phyloP scores from a whole-genome alignment of 768 basidiomycete species.

The Podaxis sp. region DNA sequence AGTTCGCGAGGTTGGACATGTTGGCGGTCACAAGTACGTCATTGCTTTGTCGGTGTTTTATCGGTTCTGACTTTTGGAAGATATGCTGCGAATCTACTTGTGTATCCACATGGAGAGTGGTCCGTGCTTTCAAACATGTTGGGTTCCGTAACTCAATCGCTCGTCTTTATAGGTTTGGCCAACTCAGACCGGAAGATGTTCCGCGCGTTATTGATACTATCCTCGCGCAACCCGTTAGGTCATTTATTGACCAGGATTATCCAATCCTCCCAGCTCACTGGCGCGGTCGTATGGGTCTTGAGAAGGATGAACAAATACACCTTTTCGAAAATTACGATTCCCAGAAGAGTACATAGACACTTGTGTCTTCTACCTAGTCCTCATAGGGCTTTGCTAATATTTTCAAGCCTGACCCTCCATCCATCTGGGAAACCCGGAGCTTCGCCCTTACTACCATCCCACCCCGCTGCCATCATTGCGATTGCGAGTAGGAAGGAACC shows the following conservation, averaged over 20 bases:
- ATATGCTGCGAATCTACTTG: constrained; percentile 67
- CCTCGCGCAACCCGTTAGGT: constrained; percentile 28
- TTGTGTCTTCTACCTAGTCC: not conserved
- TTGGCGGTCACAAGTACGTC: constrained; percentile 82
- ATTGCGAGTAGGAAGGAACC: constrained; percentile 51
- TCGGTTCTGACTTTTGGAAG: constrained; percentile 29
- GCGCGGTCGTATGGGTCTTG: constrained; percentile 73
- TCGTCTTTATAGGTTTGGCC: constrained; percentile 53
- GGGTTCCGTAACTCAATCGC: constrained; percentile 1
- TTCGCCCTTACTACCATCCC: constrained; percentile 39
- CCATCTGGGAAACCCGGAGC: constrained; percentile 31
- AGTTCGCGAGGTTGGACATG: constrained; percentile 72
- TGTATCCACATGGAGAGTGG: constrained; percentile 77
- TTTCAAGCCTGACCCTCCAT: constrained; percentile 30
- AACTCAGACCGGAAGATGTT: constrained; percentile 56
- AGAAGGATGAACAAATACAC: constrained; percentile 54
- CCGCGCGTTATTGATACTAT: constrained; percentile 51
- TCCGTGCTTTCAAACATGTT: constrained; percentile 28
- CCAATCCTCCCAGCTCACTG: constrained; percentile 53
- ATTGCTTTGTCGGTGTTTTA: constrained; percentile 15
- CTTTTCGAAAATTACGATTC: constrained; percentile 24
- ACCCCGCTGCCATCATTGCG: constrained; percentile 60
- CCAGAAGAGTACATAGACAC: not conserved
- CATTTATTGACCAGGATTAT: constrained; percentile 26
- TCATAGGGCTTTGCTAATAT: constrained; percentile 22